Percentiles rank a stretch among this genome's conserved stretches.
Evolutionary conservation across 2,329 filamentous ascomycete genomes (phyloP).

Genomic region (Aspergillus ibericus): DNA sequence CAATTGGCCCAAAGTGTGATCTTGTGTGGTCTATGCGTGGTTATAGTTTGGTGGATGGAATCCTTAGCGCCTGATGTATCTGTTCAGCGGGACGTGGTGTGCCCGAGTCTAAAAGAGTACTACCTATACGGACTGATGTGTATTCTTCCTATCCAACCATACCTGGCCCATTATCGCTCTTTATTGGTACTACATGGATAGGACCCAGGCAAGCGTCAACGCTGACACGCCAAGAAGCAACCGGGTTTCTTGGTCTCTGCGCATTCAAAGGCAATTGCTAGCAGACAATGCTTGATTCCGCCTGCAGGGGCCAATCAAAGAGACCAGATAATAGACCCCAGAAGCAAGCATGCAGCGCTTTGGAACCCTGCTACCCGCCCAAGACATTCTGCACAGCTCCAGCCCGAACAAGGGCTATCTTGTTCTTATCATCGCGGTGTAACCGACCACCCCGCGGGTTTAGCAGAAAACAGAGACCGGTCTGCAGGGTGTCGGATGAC

Average conservation of each 20-base stretch:
- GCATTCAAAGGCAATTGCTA: conserved; percentile 9
- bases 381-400: background rate
- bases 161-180: background rate
- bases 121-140: background rate
- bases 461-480: background rate
- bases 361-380: background rate
- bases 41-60: background rate
- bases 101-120: background rate
- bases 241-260: conserved; percentile 13
- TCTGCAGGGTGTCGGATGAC: background rate
- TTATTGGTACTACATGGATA: background rate
- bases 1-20: background rate
- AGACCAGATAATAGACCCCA: background rate
- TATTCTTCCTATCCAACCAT: background rate
- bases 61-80: background rate
- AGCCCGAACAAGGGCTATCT: background rate
- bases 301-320: background rate
- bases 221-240: conserved; percentile 15
- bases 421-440: background rate
- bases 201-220: background rate
- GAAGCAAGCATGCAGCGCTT: background rate
- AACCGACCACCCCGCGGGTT: background rate
- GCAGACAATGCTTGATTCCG: conserved; percentile 23
- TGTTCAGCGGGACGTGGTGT: background rate
- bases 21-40: background rate